A percentile compares a stretch with the other conserved stretches of the same genome.
Conservation (phyloP, 495 filamentous ascomycete species). For the Penicillium salamii region DNA sequence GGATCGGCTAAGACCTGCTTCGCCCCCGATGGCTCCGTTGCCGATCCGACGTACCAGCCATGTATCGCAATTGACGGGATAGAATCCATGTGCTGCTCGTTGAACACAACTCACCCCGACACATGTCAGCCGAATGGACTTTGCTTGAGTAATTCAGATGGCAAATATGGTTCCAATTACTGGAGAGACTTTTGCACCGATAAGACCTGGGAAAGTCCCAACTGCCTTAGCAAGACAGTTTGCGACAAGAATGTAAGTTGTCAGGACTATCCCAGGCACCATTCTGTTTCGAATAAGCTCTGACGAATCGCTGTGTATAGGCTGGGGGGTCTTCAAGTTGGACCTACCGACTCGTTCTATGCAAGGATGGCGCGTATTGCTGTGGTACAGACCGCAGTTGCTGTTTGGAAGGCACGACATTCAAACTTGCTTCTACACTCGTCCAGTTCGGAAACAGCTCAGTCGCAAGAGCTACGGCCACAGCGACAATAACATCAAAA, state of each 20-base stretch:
- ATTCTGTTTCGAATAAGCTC: no score
- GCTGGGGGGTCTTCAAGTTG: not conserved
- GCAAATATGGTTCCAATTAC: not conserved
- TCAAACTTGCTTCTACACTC: not conserved
- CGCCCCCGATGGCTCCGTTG: slow-evolving; percentile 2
- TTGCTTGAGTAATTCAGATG: not conserved
- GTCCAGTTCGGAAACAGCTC: not conserved
- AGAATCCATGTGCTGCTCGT: slow-evolving; percentile 2
- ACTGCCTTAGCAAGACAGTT: not conserved
- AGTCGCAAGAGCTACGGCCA: not conserved
- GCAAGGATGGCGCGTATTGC: not conserved
- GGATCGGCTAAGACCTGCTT: not conserved
- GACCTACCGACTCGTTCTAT: not conserved
- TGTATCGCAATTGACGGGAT: slow-evolving; percentile 1
- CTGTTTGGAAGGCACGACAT: not conserved
- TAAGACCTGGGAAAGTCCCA: slow-evolving; percentile 1
- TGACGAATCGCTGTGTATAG: no score
- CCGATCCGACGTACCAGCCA: not conserved
- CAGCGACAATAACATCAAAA: not conserved
- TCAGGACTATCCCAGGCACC: no score
- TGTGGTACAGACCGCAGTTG: not conserved
- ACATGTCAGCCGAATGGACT: not conserved
- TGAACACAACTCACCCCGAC: slow-evolving; percentile 1
- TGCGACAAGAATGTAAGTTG: not conserved
- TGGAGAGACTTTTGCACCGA: slow-evolving; percentile 5